A percentile compares a stretch with the other conserved stretches of the same genome.
These are phyloP conservation scores for Batkoa obscura DNA, from an alignment of 371 early-diverging fungal species.

Conservation along the genomic window DNA sequence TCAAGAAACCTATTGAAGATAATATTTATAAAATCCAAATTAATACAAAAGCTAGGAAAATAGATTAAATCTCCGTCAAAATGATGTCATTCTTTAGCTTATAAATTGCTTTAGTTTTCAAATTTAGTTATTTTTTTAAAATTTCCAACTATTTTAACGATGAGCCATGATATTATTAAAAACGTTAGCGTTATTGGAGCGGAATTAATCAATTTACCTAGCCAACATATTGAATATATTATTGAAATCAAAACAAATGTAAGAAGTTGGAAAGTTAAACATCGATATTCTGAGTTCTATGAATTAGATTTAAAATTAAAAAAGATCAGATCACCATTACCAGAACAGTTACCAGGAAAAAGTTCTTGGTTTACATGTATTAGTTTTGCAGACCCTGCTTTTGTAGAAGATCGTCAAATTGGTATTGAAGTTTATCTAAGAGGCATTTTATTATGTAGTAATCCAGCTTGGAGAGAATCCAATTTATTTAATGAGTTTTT, in stretches of 20 bases:
- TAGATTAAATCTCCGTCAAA: too few species aligned
- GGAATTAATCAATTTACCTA: conserved; percentile 37
- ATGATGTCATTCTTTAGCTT: too few species aligned
- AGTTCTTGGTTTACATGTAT: conserved; percentile 36
- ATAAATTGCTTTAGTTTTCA: too few species aligned
- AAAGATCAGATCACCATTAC: conserved; percentile 29
- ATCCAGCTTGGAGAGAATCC: conserved; percentile 58
- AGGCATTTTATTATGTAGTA: conserved; percentile 44
- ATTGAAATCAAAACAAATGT: conserved; percentile 62
- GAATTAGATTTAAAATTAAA: conserved; percentile 31
- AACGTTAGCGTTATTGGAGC: conserved; percentile 10
- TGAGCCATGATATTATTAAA: too few species aligned
- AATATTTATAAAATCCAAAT: too few species aligned
- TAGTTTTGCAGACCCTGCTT: conserved; percentile 34
- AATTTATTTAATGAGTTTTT: conserved; percentile 54
- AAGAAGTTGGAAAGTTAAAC: conserved; percentile 73
- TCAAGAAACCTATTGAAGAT: too few species aligned
- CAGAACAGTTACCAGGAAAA: conserved; percentile 41
- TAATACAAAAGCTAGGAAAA: too few species aligned
- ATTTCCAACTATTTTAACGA: too few species aligned
- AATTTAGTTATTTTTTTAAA: too few species aligned
- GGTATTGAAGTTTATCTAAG: conserved; percentile 62
- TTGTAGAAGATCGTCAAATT: conserved; percentile 54
- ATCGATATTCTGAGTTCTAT: conserved; percentile 70
- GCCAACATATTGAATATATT: conserved; percentile 48